Conservation (phyloP, 2,329 filamentous ascomycete species). For the Fulvia fulva region DNA sequence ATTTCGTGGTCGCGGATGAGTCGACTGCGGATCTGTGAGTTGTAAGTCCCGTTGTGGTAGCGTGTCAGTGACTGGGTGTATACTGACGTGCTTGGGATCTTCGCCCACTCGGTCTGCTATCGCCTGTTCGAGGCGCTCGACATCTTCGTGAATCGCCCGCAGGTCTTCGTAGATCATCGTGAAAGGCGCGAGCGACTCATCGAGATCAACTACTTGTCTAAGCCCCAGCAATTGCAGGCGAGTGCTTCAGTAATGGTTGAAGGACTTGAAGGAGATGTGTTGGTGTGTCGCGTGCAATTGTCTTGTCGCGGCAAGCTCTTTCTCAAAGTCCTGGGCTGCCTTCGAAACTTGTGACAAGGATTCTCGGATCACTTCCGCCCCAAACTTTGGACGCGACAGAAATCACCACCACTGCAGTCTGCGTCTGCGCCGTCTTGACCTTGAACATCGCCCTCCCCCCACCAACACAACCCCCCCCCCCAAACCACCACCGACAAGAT, state of each 20-base stretch:
- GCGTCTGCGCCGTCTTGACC: neutral
- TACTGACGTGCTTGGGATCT: conserved; percentile 77
- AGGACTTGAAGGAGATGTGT: neutral
- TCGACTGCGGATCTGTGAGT: conserved; percentile 72
- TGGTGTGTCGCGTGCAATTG: conserved; percentile 2
- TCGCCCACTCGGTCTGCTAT: conserved; percentile 84
- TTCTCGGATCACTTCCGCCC: neutral
- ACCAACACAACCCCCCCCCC: conserved; percentile 3
- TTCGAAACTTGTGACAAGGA: neutral
- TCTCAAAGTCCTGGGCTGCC: neutral
- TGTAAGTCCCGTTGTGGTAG: conserved; percentile 18
- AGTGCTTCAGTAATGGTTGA: neutral
- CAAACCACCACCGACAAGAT: conserved; percentile 49
- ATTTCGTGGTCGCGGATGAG: conserved; percentile 91
- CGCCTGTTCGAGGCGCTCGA: conserved; percentile 92
- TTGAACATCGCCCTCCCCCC: neutral
- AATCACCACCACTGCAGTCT: neutral
- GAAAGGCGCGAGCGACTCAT: neutral
- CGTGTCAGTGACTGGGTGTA: neutral
- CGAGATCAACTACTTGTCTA: neutral
- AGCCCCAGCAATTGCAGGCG: neutral
- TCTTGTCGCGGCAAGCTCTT: neutral
- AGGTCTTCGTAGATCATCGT: conserved; percentile 86
- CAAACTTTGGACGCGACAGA: neutral
- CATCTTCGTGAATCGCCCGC: conserved; percentile 88